phyloP scores from a whole-genome alignment of 2,329 filamentous ascomycete species.

The Aureobasidium uvarum region DNA sequence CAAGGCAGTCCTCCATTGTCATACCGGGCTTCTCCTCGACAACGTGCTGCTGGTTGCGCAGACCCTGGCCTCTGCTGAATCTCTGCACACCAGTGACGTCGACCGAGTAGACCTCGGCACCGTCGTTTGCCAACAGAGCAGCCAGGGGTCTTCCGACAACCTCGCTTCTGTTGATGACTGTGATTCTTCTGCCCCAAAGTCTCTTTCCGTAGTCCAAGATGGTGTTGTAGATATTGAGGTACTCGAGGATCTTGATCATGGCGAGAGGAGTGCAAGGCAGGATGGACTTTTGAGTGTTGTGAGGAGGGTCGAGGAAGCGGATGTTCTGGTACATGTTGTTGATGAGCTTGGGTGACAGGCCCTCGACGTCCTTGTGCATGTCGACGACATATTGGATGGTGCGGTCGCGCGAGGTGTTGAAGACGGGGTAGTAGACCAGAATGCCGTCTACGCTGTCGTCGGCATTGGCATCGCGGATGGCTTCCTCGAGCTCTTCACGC shows the following conservation, averaged over 20 bases:
- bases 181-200: slow-evolving; percentile 89
- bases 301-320: slow-evolving; percentile 80
- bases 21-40: slow-evolving; percentile 79
- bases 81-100: slow-evolving; percentile 89
- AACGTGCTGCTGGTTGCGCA: slow-evolving; percentile 81
- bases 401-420: slow-evolving; percentile 83
- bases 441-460: slow-evolving; percentile 78
- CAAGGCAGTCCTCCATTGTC: slow-evolving; percentile 75
- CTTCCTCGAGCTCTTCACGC: slow-evolving; percentile 87
- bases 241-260: slow-evolving; percentile 94
- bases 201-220: slow-evolving; percentile 91
- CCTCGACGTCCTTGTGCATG: slow-evolving; percentile 90
- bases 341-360: slow-evolving; percentile 87
- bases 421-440: slow-evolving; percentile 98
- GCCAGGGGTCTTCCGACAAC: slow-evolving; percentile 92
- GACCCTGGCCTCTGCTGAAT: slow-evolving; percentile 84
- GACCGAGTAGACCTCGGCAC: slow-evolving; percentile 91
- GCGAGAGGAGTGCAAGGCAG: slow-evolving; percentile 94
- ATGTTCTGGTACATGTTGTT: slow-evolving; percentile 99
- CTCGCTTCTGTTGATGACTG: slow-evolving; percentile 93
- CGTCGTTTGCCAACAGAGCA: slow-evolving; percentile 91
- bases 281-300: slow-evolving; percentile 81
- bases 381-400: slow-evolving; percentile 95
- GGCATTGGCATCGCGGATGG: slow-evolving; percentile 78
- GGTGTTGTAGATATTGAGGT: slow-evolving; percentile 94